Conservation (phyloP, 148 eudicot genomes). For the Amaranthus palmeri region DNA sequence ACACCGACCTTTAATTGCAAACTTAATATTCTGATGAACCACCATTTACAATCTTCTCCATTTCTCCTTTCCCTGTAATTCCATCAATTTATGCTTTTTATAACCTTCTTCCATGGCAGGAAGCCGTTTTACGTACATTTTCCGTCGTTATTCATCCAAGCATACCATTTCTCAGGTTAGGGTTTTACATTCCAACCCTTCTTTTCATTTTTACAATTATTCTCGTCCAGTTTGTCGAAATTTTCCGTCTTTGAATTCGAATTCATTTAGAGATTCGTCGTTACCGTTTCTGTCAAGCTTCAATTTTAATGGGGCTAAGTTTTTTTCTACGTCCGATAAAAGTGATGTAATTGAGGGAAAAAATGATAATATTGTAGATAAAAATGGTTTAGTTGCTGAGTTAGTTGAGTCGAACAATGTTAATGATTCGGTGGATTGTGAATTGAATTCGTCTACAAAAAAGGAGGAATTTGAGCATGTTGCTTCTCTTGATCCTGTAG, state of each 20-base stretch:
- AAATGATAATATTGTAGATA: background rate
- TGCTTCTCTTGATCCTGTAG: constrained; percentile 54
- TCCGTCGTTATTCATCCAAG: constrained; percentile 20
- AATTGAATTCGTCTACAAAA: background rate
- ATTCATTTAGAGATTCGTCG: background rate
- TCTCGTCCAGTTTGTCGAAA: background rate
- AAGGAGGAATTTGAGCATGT: constrained; percentile 32
- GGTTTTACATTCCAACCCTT: constrained; percentile 18
- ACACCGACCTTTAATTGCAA: too few relatives aligned
- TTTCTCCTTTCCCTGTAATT: too few relatives aligned
- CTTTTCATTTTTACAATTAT: background rate
- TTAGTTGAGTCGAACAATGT: background rate
- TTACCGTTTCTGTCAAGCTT: background rate
- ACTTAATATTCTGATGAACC: too few relatives aligned
- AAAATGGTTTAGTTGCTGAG: background rate
- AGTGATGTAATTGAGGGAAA: background rate
- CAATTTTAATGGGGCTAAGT: background rate
- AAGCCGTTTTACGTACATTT: constrained; percentile 12
- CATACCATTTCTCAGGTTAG: constrained; percentile 23
- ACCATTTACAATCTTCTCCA: too few relatives aligned
- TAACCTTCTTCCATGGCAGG: constrained; percentile 18
- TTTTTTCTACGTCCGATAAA: constrained; percentile 9
- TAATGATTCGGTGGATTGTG: constrained; percentile 10
- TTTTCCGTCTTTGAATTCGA: background rate
- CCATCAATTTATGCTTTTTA: constrained; percentile 3